A percentile compares a stretch with the other conserved stretches of the same genome.
Conservation (phyloP, 352 stramenopile genomes). For the Pythium folliculosum region DNA sequence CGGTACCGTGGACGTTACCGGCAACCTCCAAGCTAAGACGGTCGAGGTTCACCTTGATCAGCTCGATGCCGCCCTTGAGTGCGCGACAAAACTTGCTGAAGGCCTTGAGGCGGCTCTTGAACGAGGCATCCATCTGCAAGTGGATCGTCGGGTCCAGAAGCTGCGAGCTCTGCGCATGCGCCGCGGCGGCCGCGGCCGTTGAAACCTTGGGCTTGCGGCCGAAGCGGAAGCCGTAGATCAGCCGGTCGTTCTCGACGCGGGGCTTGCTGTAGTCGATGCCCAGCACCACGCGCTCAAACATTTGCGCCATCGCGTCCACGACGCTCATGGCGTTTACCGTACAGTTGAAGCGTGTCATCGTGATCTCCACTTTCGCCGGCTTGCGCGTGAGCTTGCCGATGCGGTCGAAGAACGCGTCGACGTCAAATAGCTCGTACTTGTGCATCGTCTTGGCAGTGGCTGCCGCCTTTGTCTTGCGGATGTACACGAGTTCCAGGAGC, state of each 20-base stretch:
- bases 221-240: conserved; percentile 76
- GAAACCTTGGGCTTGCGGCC: conserved; percentile 55
- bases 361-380: conserved; percentile 45
- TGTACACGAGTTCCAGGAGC: conserved; percentile 61
- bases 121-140: conserved; percentile 43
- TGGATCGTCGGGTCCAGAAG: conserved; percentile 49
- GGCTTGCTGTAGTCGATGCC: conserved; percentile 68
- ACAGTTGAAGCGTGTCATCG: conserved; percentile 58
- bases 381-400: conserved; percentile 57
- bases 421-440: conserved; percentile 62
- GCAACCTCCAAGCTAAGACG: conserved; percentile 51
- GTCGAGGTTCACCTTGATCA: conserved; percentile 62
- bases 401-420: conserved; percentile 54
- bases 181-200: conserved; percentile 36
- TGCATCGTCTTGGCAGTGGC: conserved; percentile 8
- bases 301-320: conserved; percentile 57
- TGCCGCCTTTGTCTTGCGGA: conserved; percentile 48
- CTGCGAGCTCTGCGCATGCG: conserved; percentile 31
- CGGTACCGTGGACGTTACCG: conserved; percentile 50
- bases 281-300: conserved; percentile 64
- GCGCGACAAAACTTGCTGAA: conserved; percentile 64
- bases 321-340: conserved; percentile 57
- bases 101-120: conserved; percentile 48
- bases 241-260: conserved; percentile 41
- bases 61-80: conserved; percentile 51